Evolutionary conservation across 1,139 yeast genomes (phyloP).

Genomic region (Geotrichum histeridarum): DNA sequence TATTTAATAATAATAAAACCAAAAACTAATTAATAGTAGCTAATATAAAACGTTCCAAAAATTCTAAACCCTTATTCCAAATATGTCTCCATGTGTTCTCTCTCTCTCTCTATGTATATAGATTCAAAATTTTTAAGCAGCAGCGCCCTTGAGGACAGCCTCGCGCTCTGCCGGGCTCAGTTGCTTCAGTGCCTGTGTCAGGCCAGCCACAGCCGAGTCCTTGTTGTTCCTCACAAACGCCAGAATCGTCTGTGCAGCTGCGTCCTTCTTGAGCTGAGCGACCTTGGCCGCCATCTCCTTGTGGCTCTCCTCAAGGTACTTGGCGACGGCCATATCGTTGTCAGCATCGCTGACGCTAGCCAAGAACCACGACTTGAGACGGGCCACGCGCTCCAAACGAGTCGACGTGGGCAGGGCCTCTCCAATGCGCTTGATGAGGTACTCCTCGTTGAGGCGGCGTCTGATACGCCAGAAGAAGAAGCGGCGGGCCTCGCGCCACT

Average conservation of each 20-base stretch:
- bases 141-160: constrained; percentile 39
- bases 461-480: constrained; percentile 98
- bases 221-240: constrained; percentile 40
- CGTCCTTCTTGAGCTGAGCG: constrained; percentile 45
- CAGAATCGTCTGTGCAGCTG: constrained; percentile 25
- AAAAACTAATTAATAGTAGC: too few relatives aligned
- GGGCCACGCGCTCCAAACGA: constrained; percentile 76
- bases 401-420: constrained; percentile 57
- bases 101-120: neutral
- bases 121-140: neutral
- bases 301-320: constrained; percentile 82
- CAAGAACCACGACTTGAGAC: constrained; percentile 75
- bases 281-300: constrained; percentile 55
- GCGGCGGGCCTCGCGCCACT: constrained; percentile 86
- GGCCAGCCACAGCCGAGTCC: constrained; percentile 50
- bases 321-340: constrained; percentile 73
- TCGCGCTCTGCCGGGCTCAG: constrained; percentile 60
- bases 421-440: constrained; percentile 69
- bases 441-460: constrained; percentile 91
- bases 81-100: too few relatives aligned
- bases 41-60: too few relatives aligned
- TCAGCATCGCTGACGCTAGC: constrained; percentile 66
- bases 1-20: too few relatives aligned
- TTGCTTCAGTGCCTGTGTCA: constrained; percentile 56
- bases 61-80: too few relatives aligned